Evolutionary conservation across 768 basidiomycete species (phyloP), one percentile per base, ranked within the genome.

Genomic region (Pleurotus giganteus): DNA sequence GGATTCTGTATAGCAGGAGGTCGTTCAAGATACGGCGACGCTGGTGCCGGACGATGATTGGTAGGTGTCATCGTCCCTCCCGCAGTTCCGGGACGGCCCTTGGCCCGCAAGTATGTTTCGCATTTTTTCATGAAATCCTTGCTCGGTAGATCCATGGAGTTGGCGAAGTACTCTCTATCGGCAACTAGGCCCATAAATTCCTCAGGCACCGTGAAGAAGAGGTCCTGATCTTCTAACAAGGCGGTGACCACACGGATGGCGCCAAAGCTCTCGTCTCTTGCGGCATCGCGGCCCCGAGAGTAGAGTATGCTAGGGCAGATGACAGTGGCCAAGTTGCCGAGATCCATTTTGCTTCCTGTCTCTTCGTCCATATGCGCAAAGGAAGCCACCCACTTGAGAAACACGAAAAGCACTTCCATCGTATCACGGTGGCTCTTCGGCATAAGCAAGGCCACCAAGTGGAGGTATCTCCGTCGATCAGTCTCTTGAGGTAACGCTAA

Each of bases 361-460:
- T 92, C 91, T 61, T 94, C 93, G 65, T 98, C 95, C 76, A 95
- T 85, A 71, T 99, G 96, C 46, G 97, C 94, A 69, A 99, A 99
- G 1, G 94, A 97, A 8, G 96, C 96, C 9, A 99, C 97, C 97
- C 97, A 99, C 72, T 98, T 97, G 61, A 99, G 80, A 76, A 99
- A 99, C 27, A 97, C 95, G 66, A 97, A 98, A 47, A 99, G 75
- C 47, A 97, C 92, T 71, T 99, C 97, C 84, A 97, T 85, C 17
- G 96, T 98, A 71, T 99, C 97, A 59, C 97, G 87, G 69, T 99
- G 92, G 58, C 84, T 83, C 73, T 93, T 94, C 29, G 97, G 97
- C 65, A 99, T 74, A 6, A 98, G 75, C 54, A 95, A 75, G 37
- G 88, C 88, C 13, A 94, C 76, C 60, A 96, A 79, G 68, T 98